Evolutionary conservation across 2,329 filamentous ascomycete genomes (phyloP).

Genomic region (Byssochlamys sp.): DNA sequence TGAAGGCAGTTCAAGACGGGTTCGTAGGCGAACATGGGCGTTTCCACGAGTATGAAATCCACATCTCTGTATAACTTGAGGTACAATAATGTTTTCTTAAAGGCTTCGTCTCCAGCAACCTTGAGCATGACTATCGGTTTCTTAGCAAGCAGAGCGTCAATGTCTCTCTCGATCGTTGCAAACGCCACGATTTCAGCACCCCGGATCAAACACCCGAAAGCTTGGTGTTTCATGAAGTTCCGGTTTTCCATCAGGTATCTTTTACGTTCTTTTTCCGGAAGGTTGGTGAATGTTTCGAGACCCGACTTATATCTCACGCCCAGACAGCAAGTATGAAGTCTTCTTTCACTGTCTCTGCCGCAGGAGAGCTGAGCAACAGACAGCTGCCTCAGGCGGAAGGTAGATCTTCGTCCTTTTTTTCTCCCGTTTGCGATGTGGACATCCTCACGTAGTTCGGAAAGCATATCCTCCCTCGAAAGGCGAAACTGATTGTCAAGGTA

Average conservation of each 20-base stretch:
- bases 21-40: slow-evolving; percentile 59
- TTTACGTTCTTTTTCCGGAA: slow-evolving; percentile 27
- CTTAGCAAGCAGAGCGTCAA: slow-evolving; percentile 30
- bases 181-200: slow-evolving; percentile 50
- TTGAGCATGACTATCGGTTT: slow-evolving; percentile 45
- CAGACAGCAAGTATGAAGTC: slow-evolving; percentile 28
- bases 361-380: slow-evolving; percentile 30
- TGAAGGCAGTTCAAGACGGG: slow-evolving; percentile 55
- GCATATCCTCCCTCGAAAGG: slow-evolving; percentile 60
- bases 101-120: slow-evolving; percentile 38
- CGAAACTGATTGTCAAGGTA: slow-evolving; percentile 66
- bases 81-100: slow-evolving; percentile 40
- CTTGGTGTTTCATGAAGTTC: slow-evolving; percentile 48
- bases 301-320: slow-evolving; percentile 35
- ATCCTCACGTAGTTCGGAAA: slow-evolving; percentile 56
- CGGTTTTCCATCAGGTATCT: slow-evolving; percentile 40
- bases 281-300: slow-evolving; percentile 34
- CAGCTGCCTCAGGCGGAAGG: slow-evolving; percentile 34
- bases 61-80: slow-evolving; percentile 30
- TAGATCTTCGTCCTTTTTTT: slow-evolving; percentile 38
- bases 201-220: slow-evolving; percentile 52
- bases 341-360: slow-evolving; percentile 17
- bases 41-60: slow-evolving; percentile 52
- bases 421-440: slow-evolving; percentile 42
- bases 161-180: slow-evolving; percentile 46